Percentiles rank a stretch among this genome's conserved stretches.
These are phyloP conservation scores for Barnettozyma salicaria DNA, from an alignment of 805 yeast genomes.

Conservation along the genomic window DNA sequence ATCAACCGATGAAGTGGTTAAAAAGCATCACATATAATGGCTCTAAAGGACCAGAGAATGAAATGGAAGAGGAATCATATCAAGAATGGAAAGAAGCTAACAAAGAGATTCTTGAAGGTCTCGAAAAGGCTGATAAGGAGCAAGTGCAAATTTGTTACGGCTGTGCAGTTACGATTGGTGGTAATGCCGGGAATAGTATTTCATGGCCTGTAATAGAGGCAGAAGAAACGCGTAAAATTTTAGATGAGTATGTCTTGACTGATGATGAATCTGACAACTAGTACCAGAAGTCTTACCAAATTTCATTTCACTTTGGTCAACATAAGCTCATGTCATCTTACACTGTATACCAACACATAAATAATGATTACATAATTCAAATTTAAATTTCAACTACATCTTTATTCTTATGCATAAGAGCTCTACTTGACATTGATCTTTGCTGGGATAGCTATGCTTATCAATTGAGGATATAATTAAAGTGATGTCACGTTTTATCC, in stretches of 20 bases:
- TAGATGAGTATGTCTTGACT: slow-evolving; percentile 43
- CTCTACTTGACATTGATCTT: no score
- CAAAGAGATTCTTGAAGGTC: slow-evolving; percentile 16
- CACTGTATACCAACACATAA: no score
- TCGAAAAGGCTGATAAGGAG: slow-evolving; percentile 10
- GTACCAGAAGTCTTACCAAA: no score
- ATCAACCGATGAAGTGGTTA: slow-evolving; percentile 62
- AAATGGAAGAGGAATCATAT: slow-evolving; percentile 35
- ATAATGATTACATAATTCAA: no score
- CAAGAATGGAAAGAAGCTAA: slow-evolving; percentile 30
- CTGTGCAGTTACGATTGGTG: slow-evolving; percentile 59
- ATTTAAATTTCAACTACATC: no score
- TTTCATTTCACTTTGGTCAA: no score
- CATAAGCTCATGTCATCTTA: no score
- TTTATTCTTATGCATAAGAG: no score
- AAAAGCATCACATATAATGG: slow-evolving; percentile 57
- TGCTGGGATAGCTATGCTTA: no score
- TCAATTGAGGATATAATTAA: not conserved
- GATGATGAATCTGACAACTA: slow-evolving; percentile 30
- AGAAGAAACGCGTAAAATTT: slow-evolving; percentile 30
- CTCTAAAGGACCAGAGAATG: slow-evolving; percentile 42
- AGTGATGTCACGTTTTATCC: slow-evolving; percentile 25
- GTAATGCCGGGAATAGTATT: slow-evolving; percentile 31
- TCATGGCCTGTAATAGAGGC: slow-evolving; percentile 33
- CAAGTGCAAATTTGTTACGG: slow-evolving; percentile 62